A percentile compares a stretch with the other conserved stretches of the same genome.
These are phyloP conservation scores for Nematodospora anomalae DNA, from an alignment of 1,139 yeast genomes.

Conservation along the genomic window DNA sequence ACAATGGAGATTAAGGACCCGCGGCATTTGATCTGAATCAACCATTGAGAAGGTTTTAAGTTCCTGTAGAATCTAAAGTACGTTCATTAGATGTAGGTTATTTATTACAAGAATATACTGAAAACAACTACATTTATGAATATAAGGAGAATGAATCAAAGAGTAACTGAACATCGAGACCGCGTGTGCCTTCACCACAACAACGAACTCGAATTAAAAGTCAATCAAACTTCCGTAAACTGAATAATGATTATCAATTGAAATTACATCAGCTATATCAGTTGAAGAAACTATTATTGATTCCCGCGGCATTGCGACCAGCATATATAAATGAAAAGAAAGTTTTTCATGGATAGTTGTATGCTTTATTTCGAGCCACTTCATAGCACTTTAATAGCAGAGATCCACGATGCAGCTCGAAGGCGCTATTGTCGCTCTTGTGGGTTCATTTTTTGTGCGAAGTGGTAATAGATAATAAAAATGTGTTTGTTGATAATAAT, in stretches of 20 bases:
- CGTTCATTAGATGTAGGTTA: conserved; percentile 10
- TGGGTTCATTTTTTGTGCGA: conserved; percentile 39
- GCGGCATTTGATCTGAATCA: conserved; percentile 43
- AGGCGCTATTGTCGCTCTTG: conserved; percentile 50
- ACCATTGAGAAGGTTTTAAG: conserved; percentile 33
- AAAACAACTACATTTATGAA: conserved; percentile 21
- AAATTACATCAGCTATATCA: conserved; percentile 30
- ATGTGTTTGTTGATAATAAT: conserved; percentile 30
- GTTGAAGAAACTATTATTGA: conserved; percentile 39
- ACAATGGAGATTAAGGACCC: conserved; percentile 28
- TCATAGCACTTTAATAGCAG: conserved; percentile 25
- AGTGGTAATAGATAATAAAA: conserved; percentile 28
- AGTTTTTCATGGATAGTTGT: conserved; percentile 38
- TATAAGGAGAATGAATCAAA: conserved; percentile 7
- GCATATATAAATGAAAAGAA: conserved; percentile 13
- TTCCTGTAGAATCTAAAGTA: conserved; percentile 15
- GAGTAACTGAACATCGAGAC: neutral
- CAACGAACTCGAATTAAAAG: conserved; percentile 15
- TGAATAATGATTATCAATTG: conserved; percentile 13
- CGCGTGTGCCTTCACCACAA: neutral
- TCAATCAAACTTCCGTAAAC: conserved; percentile 14
- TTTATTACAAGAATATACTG: conserved; percentile 20
- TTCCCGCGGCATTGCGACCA: conserved; percentile 47
- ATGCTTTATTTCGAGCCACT: conserved; percentile 43
- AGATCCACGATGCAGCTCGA: conserved; percentile 12